A percentile compares a stretch with the other conserved stretches of the same genome.
phyloP scores from a whole-genome alignment of 2,329 filamentous ascomycete species.

The Phialophora macrospora region DNA sequence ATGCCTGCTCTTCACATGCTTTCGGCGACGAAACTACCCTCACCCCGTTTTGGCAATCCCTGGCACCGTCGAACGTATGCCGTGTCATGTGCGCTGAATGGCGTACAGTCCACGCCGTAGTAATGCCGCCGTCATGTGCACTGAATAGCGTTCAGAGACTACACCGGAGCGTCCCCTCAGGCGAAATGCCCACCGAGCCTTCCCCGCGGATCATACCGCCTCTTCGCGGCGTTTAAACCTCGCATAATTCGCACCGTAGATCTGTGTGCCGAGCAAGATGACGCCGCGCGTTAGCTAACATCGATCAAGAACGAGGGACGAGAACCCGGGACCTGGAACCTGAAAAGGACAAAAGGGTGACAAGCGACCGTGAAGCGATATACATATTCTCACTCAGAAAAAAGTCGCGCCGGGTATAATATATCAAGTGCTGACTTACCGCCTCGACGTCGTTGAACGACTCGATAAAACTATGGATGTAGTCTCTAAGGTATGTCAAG shows the following conservation, averaged over 20 bases:
- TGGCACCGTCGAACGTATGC: no score
- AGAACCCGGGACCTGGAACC: no score
- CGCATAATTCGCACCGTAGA: slow-evolving; percentile 9
- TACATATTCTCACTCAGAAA: neutral
- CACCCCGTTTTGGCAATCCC: no score
- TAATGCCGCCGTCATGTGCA: no score
- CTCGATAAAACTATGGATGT: slow-evolving; percentile 9
- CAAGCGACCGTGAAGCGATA: neutral
- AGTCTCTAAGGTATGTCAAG: no score
- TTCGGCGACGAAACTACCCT: no score
- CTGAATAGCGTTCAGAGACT: no score
- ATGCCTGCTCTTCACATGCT: no score
- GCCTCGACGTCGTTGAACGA: slow-evolving; percentile 13
- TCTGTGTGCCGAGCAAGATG: neutral
- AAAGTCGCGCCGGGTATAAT: neutral
- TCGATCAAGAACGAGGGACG: no score
- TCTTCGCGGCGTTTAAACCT: slow-evolving; percentile 8
- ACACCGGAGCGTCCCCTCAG: neutral
- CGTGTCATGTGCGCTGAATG: no score
- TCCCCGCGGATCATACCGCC: slow-evolving; percentile 9
- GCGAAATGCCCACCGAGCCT: slow-evolving; percentile 6
- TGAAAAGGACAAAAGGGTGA: no score
- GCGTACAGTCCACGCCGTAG: no score
- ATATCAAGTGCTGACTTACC: neutral
- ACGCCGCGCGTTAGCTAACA: neutral